Base-by-base conservation (phyloP, 2,329 filamentous ascomycete genomes). In the Trichoderma arundinaceum region DNA sequence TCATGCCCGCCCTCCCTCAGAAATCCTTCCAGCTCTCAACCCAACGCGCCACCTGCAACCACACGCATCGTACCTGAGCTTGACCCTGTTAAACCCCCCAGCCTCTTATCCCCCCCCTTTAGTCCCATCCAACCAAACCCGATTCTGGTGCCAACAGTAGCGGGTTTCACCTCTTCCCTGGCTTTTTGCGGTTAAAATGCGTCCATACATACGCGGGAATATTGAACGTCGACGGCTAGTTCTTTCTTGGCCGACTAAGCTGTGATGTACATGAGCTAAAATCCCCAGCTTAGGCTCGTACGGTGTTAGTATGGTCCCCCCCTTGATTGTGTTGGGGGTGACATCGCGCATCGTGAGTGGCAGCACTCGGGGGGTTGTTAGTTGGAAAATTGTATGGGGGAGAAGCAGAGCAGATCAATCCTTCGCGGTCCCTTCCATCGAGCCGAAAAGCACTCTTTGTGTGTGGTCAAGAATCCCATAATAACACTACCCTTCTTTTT, bases 301-400 rank as follows among this genome's bases (percentile, higher is more conserved):
- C 7, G 44, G 44, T 51, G 19, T 51, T 53, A 62, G 59, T 19
- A 59, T 33, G 43, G 56, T n/a, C 2, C 22, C 53, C 46, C 58
- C 59, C 59, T 53, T 53, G 59, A 53, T 53, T 62, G 48, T 32
- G 59, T 62, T 62, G 59, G 59, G 59, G 58, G 44, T 62, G 28
- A 62, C 49, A 62, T 62, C 49, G 59, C 59, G 48, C 46, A 53
- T 52, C 48, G 59, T 53, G 38, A 48, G 32, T 43, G 52, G 52
- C 38, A 43, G 56, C 28, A 51, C 39, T 28, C 22, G 22, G 22
- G 22, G 39, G 35, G 46, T 38, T n/a, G 46, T 28, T 28, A 28
- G 22, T 28, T 28, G 4, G 22, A 28, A 17, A 38, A 15, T 17
- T 6, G 46, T 52, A 39, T 33, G 44, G 39, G 46, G 39, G 59